Percentiles rank a stretch among this genome's conserved stretches.
These are phyloP conservation scores for Hypholoma fasciculare DNA, from an alignment of 768 basidiomycete genomes.

Conservation along the genomic window DNA sequence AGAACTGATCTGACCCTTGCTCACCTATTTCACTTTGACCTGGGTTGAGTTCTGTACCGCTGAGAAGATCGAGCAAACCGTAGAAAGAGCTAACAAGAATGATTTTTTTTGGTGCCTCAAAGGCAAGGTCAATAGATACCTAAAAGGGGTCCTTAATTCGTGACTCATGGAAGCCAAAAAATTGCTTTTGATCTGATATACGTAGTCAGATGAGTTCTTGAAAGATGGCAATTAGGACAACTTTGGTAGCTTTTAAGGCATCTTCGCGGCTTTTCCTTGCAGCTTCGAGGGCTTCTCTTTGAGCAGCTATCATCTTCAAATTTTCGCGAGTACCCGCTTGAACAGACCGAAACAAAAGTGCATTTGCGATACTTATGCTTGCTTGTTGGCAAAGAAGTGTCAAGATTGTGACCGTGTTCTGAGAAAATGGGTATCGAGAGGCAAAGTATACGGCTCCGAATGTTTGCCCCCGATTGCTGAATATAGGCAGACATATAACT, in stretches of 20 bases:
- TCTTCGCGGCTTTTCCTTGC: conserved; percentile 72
- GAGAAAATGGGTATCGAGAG: conserved; percentile 64
- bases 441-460: conserved; percentile 72
- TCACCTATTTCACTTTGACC: conserved; percentile 71
- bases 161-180: conserved; percentile 80
- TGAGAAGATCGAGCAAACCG: conserved; percentile 71
- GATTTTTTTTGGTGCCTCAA: neutral
- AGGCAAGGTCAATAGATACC: conserved; percentile 32
- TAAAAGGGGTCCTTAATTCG: conserved; percentile 76
- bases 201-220: neutral
- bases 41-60: conserved; percentile 66
- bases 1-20: neutral
- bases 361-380: conserved; percentile 74
- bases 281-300: conserved; percentile 67
- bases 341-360: conserved; percentile 72
- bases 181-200: conserved; percentile 70
- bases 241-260: conserved; percentile 74
- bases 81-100: conserved; percentile 60
- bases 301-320: conserved; percentile 74
- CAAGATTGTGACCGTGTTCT: conserved; percentile 58
- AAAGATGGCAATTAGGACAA: conserved; percentile 15
- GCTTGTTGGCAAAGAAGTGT: conserved; percentile 73
- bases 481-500: conserved; percentile 69
- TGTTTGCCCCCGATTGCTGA: conserved; percentile 74
- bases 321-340: conserved; percentile 75